Evolutionary conservation across 441 rosid species (phyloP).

Genomic region (Kokia cookei): DNA sequence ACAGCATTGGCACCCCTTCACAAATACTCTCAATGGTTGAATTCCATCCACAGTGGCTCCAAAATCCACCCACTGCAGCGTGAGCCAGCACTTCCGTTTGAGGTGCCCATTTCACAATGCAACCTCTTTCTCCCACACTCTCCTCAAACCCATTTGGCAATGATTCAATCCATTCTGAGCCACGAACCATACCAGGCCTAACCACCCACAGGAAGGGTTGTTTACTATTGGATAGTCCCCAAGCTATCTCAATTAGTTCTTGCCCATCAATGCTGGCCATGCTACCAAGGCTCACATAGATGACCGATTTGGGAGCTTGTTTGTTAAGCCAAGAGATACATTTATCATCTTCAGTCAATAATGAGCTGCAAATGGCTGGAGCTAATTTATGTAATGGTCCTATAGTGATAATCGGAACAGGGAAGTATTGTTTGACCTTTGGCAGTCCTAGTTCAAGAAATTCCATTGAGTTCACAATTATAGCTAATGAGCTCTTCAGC

Average conservation of each 20-base stretch:
- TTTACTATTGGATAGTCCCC: constrained; percentile 18
- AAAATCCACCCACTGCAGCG: not conserved
- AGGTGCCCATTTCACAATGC: constrained; percentile 6
- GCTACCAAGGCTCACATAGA: constrained; percentile 27
- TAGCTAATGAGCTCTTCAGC: not conserved
- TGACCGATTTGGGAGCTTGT: constrained; percentile 27
- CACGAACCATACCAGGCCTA: not conserved
- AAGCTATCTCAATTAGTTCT: constrained; percentile 15
- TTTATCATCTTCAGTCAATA: constrained; percentile 24
- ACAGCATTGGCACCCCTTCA: constrained; percentile 30
- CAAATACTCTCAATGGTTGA: not conserved
- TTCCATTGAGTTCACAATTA: not conserved
- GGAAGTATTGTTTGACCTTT: not conserved
- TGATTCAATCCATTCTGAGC: constrained; percentile 12
- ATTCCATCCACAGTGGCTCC: constrained; percentile 15
- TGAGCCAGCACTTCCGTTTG: constrained; percentile 8
- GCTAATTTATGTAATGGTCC: constrained; percentile 28
- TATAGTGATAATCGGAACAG: not conserved
- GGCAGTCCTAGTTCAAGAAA: not conserved
- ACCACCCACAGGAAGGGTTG: constrained; percentile 24
- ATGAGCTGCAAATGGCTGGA: constrained; percentile 14
- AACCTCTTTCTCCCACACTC: not conserved
- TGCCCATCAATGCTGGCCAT: constrained; percentile 4
- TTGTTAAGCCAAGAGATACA: constrained; percentile 44
- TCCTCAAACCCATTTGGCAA: constrained; percentile 12